These are phyloP conservation scores for Coemansia sp. DNA, from an alignment of 192 early-diverging fungal species.

Conservation along the genomic window DNA sequence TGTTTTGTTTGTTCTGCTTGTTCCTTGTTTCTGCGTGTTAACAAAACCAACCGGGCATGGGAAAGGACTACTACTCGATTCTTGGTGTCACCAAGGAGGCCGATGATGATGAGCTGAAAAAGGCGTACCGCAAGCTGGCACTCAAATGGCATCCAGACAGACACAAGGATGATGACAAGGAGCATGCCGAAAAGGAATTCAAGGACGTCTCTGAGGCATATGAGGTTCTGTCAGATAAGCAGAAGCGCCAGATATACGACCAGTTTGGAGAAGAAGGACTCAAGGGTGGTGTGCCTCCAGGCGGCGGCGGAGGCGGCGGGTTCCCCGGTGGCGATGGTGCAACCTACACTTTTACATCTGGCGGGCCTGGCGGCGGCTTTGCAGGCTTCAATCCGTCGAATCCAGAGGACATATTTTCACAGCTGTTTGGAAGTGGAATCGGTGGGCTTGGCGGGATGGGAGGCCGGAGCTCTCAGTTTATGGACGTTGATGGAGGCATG, in stretches of 20 bases:
- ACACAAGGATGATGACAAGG: constrained; percentile 35
- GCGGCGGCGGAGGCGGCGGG: constrained; percentile 54
- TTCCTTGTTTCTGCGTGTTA: background rate
- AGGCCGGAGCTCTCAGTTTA: constrained; percentile 50
- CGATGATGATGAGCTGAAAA: constrained; percentile 77
- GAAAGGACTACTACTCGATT: constrained; percentile 97
- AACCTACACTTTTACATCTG: constrained; percentile 70
- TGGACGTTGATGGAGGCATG: constrained; percentile 60
- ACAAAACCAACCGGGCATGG: constrained; percentile 33
- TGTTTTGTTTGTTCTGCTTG: background rate
- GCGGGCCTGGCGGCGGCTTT: constrained; percentile 65
- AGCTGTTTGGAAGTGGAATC: constrained; percentile 73
- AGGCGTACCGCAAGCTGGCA: constrained; percentile 73
- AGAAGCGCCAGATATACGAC: constrained; percentile 93
- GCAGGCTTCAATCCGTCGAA: constrained; percentile 71
- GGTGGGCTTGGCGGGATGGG: constrained; percentile 22
- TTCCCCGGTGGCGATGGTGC: constrained; percentile 50
- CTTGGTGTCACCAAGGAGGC: constrained; percentile 75
- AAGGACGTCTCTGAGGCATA: constrained; percentile 99
- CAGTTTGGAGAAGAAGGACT: constrained; percentile 92
- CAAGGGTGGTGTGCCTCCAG: constrained; percentile 63
- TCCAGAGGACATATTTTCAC: constrained; percentile 89
- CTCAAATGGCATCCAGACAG: constrained; percentile 60
- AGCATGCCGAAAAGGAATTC: constrained; percentile 65
- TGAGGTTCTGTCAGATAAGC: constrained; percentile 88